phyloP scores from a whole-genome alignment of 1,139 yeast genomes.

The Diutina ranongensis region DNA sequence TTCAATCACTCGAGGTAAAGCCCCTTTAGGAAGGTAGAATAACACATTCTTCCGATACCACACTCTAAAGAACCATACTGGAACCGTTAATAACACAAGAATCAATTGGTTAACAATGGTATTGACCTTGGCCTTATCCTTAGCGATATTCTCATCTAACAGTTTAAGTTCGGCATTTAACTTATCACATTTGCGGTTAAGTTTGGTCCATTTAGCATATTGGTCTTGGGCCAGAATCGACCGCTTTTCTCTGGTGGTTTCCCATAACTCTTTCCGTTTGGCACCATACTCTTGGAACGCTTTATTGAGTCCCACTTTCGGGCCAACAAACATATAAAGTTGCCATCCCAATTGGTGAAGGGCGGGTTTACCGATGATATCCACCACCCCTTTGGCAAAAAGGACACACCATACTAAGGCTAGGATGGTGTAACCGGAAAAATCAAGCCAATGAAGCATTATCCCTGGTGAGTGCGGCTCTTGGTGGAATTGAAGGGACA shows the following conservation, averaged over 20 bases:
- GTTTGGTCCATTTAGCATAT: conserved; percentile 92
- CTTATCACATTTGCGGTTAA: conserved; percentile 61
- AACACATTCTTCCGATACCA: conserved; percentile 49
- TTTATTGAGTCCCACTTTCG: conserved; percentile 19
- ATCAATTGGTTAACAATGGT: conserved; percentile 17
- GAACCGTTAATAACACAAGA: conserved; percentile 24
- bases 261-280: conserved; percentile 34
- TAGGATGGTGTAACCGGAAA: conserved; percentile 10
- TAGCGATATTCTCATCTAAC: conserved; percentile 25
- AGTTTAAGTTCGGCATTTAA: conserved; percentile 40
- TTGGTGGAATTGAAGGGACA: too few species aligned
- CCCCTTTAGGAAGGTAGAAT: conserved; percentile 47
- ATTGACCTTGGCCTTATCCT: conserved; percentile 28
- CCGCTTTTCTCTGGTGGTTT: conserved; percentile 41
- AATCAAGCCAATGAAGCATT: conserved; percentile 3
- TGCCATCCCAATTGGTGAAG: conserved; percentile 31
- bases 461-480: background rate
- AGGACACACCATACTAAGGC: conserved; percentile 20
- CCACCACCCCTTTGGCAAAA: conserved; percentile 19
- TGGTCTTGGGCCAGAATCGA: conserved; percentile 80
- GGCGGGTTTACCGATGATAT: conserved; percentile 22
- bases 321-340: conserved; percentile 25
- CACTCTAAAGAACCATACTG: conserved; percentile 40
- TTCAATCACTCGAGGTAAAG: conserved; percentile 46
- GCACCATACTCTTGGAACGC: conserved; percentile 21